These are phyloP conservation scores for Coniferiporia sulphurascens DNA, from an alignment of 1,284 basidiomycete genomes.

Conservation along the genomic window DNA sequence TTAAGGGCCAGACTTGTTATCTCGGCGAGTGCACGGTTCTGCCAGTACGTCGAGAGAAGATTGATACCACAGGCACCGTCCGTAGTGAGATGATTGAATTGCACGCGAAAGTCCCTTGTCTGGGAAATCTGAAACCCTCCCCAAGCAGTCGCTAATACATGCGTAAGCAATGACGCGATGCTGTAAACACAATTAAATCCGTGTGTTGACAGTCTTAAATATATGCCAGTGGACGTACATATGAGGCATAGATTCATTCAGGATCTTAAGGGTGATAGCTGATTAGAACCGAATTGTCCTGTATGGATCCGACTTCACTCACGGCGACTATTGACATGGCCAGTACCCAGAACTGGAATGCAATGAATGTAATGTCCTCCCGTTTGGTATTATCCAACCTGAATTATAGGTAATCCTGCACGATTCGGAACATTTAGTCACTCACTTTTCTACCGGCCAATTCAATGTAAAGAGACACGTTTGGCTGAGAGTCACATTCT, in stretches of 20 bases:
- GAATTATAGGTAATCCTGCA: slow-evolving; percentile 5
- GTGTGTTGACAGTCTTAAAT: background rate
- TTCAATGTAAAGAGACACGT: slow-evolving; percentile 56
- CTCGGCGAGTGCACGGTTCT: slow-evolving; percentile 49
- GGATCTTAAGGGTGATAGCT: slow-evolving; percentile 30
- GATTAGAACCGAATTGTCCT: background rate
- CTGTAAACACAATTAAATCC: slow-evolving; percentile 22
- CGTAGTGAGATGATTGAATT: slow-evolving; percentile 54
- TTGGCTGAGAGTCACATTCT: slow-evolving; percentile 34
- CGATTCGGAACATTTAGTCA: slow-evolving; percentile 7
- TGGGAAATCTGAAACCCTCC: slow-evolving; percentile 56
- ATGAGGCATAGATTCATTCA: slow-evolving; percentile 80
- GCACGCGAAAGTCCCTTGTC: slow-evolving; percentile 50
- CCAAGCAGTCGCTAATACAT: slow-evolving; percentile 68
- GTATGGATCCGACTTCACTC: slow-evolving; percentile 15
- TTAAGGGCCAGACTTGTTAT: slow-evolving; percentile 64
- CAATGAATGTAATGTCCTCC: slow-evolving; percentile 71
- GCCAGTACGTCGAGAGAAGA: slow-evolving; percentile 59
- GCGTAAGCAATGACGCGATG: slow-evolving; percentile 65
- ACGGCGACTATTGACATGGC: slow-evolving; percentile 73
- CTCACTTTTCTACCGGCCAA: slow-evolving; percentile 62
- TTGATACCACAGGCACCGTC: slow-evolving; percentile 57
- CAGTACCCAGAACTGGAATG: slow-evolving; percentile 75
- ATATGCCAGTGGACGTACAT: slow-evolving; percentile 43
- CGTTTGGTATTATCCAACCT: slow-evolving; percentile 70